Base-by-base conservation (phyloP, 345 rosid species). In the Bretschneidera sinensis region DNA sequence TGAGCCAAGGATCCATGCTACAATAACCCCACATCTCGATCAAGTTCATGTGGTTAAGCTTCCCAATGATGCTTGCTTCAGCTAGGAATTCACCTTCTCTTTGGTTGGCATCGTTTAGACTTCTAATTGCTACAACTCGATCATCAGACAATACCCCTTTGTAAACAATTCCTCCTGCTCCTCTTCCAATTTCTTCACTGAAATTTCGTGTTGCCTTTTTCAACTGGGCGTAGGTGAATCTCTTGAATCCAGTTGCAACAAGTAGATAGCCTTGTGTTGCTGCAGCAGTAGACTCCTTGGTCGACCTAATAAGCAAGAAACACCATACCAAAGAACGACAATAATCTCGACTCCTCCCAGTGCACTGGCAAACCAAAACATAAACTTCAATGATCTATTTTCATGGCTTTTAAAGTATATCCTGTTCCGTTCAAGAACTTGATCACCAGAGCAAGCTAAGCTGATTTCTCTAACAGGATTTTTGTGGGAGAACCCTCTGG, bases 61-160 rank as follows among this genome's bases (percentile, higher is more conserved):
- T 72, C 43, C 74, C 80, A 24, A 76, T 76, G 9, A 71, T 68
- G 77, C 68, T 59, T 19, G 72, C 65, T 67, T 76, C 80, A 28
- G 74, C 74, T 11, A 66, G 51, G 47, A 76, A 76, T 28, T 69
- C 81, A 16, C 65, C 81, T 52, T 72, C 81, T 10, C 70, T 72
- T 55, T 66, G 69, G 15, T 65, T 45, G 0, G 71, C 75, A 19
- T 58, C 68, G 10, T 45, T 54, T 6, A 77, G 72, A 5, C 25
- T 23, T 51, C 73, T 77, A 43, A 77, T 47, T 9, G 81, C 77
- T 17, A 45, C 72, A n/a, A 45, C 50, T 59, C 66, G 39, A 17
- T 43, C 17, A 51, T 72, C 70, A 0, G 66, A 15, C 14, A 77
- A 47, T 5, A 4, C 56, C 9, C 55, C 81, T 43, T 72, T 72